Evolutionary conservation across 2,329 filamentous ascomycete genomes (phyloP), one percentile per base, ranked within the genome.

Genomic region (Parastagonospora nodorum): DNA sequence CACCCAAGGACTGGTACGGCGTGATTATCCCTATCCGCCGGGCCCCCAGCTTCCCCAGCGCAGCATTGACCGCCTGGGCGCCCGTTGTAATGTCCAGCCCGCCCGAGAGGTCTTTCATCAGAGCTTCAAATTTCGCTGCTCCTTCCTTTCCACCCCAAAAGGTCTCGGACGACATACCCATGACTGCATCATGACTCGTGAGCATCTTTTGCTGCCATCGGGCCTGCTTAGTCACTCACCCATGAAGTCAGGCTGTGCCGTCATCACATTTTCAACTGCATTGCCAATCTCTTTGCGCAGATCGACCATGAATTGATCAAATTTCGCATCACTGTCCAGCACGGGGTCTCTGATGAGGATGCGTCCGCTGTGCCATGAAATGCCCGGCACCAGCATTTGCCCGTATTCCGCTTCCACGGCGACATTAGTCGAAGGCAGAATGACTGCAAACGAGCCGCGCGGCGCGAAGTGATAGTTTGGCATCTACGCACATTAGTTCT

Each of bases 361-460:
- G n/a, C 68, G 62, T 4, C 67, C 66, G 42, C 54, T 61, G 50
- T 71, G 66, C 66, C 64, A 70, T 43, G 66, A 68, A 12, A 70
- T 63, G 28, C 68, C 67, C 35, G 58, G 58, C 12, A 71, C 68
- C 1, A 59, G 51, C 67, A 71, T 71, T 48, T 65, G 61, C 40
- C 61, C 61, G 53, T 69, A 72, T 49, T 69, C 66, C 31, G 68
- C 69, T 47, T 72, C 69, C n/a, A 72, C 67, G 24, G 61, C 62
- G 16, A 68, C 69, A 51, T 72, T 69, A n/a, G 69, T 71, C 8
- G 67, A 69, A 2, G 69, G 67, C 24, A 72, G 53, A 42, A 71
- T 69, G 8, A 72, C 55, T 14, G 66, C 69, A 43, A 71, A 71
- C 19, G 64, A 51, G 27, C 65, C 67, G 14, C 66, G 53, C 2